Evolutionary conservation across 352 stramenopile species (phyloP).

Genomic region (Phytophthora quininea): DNA sequence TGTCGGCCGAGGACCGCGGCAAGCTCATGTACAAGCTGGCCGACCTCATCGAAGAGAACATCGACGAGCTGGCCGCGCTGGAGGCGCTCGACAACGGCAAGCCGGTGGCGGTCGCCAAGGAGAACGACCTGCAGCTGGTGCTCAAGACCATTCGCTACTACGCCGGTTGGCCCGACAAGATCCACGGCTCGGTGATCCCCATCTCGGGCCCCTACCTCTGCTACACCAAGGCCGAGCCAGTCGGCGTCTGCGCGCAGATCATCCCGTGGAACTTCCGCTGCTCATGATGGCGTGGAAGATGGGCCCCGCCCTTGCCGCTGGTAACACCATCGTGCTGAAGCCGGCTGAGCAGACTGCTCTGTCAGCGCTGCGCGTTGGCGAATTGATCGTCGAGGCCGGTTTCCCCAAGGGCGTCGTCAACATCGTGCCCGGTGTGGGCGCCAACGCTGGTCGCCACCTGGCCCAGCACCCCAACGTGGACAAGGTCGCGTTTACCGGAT

Average conservation of each 20-base stretch:
- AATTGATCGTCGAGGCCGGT: constrained; percentile 79
- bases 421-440: constrained; percentile 64
- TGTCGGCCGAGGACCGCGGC: constrained; percentile 44
- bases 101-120: constrained; percentile 81
- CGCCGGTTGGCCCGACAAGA: constrained; percentile 88
- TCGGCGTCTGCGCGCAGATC: constrained; percentile 77
- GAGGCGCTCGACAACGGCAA: constrained; percentile 97
- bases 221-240: constrained; percentile 77
- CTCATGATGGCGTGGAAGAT: constrained; percentile 96
- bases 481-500: constrained; percentile 86
- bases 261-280: constrained; percentile 82
- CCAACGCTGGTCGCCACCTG: constrained; percentile 41
- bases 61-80: constrained; percentile 69
- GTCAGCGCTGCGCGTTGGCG: constrained; percentile 86
- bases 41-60: constrained; percentile 60
- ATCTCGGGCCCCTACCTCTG: constrained; percentile 58
- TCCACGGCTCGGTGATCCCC: constrained; percentile 74
- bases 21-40: constrained; percentile 52
- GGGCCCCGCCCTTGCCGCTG: constrained; percentile 86
- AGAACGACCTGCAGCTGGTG: constrained; percentile 82
- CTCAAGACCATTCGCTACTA: constrained; percentile 93
- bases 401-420: constrained; percentile 86
- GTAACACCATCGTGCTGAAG: constrained; percentile 95
- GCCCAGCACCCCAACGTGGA: constrained; percentile 58
- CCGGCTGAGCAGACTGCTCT: constrained; percentile 94